phyloP scores from a whole-genome alignment of 768 basidiomycete species.

The Psilocybe subaeruginosa region DNA sequence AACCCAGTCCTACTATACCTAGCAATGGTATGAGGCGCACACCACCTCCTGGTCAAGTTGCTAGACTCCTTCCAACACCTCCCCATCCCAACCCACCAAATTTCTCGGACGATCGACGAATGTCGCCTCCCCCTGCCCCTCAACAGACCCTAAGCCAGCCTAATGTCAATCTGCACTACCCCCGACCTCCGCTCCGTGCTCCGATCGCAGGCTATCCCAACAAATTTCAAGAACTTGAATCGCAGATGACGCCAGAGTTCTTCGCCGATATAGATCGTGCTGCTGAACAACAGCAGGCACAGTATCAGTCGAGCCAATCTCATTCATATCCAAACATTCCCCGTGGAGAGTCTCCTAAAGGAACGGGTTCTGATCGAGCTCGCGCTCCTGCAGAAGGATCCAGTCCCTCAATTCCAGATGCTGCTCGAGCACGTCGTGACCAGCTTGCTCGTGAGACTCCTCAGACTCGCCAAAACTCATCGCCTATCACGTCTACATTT shows the following conservation, averaged over 20 bases:
- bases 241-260: constrained; percentile 71
- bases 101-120: constrained; percentile 36
- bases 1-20: constrained; percentile 47
- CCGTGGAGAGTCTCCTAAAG: constrained; percentile 43
- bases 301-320: constrained; percentile 42
- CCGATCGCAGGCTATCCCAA: constrained; percentile 58
- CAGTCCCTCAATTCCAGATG: constrained; percentile 58
- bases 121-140: constrained; percentile 34
- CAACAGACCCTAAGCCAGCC: constrained; percentile 33
- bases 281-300: constrained; percentile 64
- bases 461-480: constrained; percentile 46
- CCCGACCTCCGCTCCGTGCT: constrained; percentile 66
- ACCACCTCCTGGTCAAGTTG: constrained; percentile 39
- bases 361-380: constrained; percentile 56
- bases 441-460: constrained; percentile 50
- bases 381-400: constrained; percentile 50
- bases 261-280: constrained; percentile 74
- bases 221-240: constrained; percentile 57
- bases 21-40: constrained; percentile 32
- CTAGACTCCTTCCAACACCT: constrained; percentile 44
- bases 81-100: constrained; percentile 43
- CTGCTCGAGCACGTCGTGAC: constrained; percentile 36
- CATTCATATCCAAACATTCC: constrained; percentile 31
- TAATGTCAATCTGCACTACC: constrained; percentile 50
- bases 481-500: constrained; percentile 36